Percentiles rank a stretch among this genome's conserved stretches.
phyloP scores from a whole-genome alignment of 768 basidiomycete genomes.

The Punctularia strigosozonata region DNA sequence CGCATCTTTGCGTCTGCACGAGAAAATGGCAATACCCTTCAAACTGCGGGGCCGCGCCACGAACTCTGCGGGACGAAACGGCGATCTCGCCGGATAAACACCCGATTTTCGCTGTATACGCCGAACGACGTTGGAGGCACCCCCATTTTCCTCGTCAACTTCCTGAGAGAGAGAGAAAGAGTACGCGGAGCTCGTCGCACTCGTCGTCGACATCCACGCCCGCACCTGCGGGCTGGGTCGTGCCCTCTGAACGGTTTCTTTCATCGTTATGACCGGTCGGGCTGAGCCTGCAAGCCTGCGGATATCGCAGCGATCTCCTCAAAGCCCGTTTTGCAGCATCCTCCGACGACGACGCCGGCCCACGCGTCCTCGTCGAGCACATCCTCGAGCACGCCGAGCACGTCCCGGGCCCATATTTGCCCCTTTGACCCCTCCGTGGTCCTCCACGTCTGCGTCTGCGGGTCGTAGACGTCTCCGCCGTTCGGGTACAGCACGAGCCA shows the following conservation, averaged over 20 bases:
- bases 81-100: too few relatives aligned
- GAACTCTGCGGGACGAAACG: too few relatives aligned
- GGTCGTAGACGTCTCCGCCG: constrained; percentile 46
- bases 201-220: background rate
- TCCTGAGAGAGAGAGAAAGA: background rate
- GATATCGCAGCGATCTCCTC: constrained; percentile 30
- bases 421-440: constrained; percentile 8
- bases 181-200: background rate
- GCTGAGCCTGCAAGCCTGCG: background rate
- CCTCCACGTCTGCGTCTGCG: constrained; percentile 32
- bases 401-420: constrained; percentile 23
- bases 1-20: background rate
- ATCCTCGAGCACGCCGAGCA: constrained; percentile 16
- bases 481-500: constrained; percentile 69
- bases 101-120: background rate
- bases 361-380: constrained; percentile 19
- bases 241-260: background rate
- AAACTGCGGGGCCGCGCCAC: background rate
- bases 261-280: background rate
- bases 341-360: constrained; percentile 48
- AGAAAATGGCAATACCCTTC: background rate
- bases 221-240: background rate
- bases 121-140: background rate
- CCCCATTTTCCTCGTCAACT: background rate
- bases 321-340: constrained; percentile 56